A percentile compares a stretch with the other conserved stretches of the same genome.
phyloP scores from a whole-genome alignment of 148 eudicot genomes.

The Persicaria tinctoria region DNA sequence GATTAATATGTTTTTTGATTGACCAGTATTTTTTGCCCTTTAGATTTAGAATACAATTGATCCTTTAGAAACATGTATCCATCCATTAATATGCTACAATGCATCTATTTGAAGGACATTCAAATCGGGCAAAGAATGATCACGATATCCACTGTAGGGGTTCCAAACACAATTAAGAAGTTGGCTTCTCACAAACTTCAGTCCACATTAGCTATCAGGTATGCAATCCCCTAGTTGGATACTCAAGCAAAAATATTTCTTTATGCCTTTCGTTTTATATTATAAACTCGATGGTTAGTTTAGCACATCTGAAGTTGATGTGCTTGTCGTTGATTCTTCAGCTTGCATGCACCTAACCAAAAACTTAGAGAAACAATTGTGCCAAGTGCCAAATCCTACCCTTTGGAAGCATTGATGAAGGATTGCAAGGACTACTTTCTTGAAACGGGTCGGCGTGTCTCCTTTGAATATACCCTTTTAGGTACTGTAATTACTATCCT shows the following conservation, averaged over 20 bases:
- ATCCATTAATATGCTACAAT: not conserved
- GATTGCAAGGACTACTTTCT: slow-evolving; percentile 90
- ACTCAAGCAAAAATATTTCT: not conserved
- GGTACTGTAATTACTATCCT: slow-evolving; percentile 35
- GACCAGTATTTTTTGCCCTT: not conserved
- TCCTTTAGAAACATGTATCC: not conserved
- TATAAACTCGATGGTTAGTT: not conserved
- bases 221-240: not conserved
- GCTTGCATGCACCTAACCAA: slow-evolving; percentile 99
- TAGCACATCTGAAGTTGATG: not conserved
- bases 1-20: not conserved
- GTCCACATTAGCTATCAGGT: slow-evolving; percentile 95
- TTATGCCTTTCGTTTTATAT: not conserved
- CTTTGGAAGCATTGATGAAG: slow-evolving; percentile 83
- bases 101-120: slow-evolving; percentile 47
- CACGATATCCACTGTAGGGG: slow-evolving; percentile 96
- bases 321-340: slow-evolving; percentile 31
- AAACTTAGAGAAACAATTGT: slow-evolving; percentile 83
- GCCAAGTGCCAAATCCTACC: slow-evolving; percentile 97
- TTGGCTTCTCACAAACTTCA: slow-evolving; percentile 96
- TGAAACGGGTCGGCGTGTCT: slow-evolving; percentile 84
- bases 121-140: slow-evolving; percentile 98
- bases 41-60: not conserved
- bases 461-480: slow-evolving; percentile 96
- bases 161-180: slow-evolving; percentile 86